A percentile compares a stretch with the other conserved stretches of the same genome.
Evolutionary conservation across 306 rosid genomes (phyloP).

Genomic region (Prunus kanzakura): DNA sequence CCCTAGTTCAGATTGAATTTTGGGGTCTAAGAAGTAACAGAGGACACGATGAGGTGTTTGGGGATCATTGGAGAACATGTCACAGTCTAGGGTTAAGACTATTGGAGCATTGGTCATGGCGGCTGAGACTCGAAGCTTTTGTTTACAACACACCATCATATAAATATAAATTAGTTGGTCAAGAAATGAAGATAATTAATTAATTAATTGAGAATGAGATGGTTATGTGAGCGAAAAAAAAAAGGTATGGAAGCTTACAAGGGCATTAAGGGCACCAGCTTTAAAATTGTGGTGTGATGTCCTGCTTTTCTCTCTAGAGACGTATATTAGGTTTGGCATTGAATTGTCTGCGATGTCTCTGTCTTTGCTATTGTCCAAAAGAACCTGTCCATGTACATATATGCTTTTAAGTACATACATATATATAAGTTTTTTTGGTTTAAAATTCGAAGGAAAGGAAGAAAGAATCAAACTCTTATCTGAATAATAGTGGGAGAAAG

Average conservation of each 20-base stretch:
- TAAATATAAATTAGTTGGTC: background rate
- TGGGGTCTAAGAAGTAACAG: slow-evolving; percentile 28
- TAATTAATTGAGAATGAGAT: too few relatives aligned
- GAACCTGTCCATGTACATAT: slow-evolving; percentile 17
- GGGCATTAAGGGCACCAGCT: slow-evolving; percentile 50
- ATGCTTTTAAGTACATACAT: background rate
- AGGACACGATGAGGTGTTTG: slow-evolving; percentile 25
- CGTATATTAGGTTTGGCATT: slow-evolving; percentile 43
- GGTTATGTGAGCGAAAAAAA: too few relatives aligned
- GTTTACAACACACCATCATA: background rate
- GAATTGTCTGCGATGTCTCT: slow-evolving; percentile 14
- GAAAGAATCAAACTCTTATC: background rate
- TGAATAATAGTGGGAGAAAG: too few relatives aligned
- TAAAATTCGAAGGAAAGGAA: too few relatives aligned
- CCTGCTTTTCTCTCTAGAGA: slow-evolving; percentile 41
- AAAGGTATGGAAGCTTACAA: slow-evolving; percentile 17
- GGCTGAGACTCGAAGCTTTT: slow-evolving; percentile 46
- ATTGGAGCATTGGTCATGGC: slow-evolving; percentile 44
- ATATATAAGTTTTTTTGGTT: too few relatives aligned
- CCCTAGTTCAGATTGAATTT: background rate
- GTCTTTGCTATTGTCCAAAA: slow-evolving; percentile 26
- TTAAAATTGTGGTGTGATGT: slow-evolving; percentile 43
- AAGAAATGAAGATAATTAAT: background rate
- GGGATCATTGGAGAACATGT: slow-evolving; percentile 46
- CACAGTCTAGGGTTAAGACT: slow-evolving; percentile 35